Evolutionary conservation across 2,329 filamentous ascomycete genomes (phyloP), one percentile per base, ranked within the genome.

Genomic region (Davidsoniella australis): DNA sequence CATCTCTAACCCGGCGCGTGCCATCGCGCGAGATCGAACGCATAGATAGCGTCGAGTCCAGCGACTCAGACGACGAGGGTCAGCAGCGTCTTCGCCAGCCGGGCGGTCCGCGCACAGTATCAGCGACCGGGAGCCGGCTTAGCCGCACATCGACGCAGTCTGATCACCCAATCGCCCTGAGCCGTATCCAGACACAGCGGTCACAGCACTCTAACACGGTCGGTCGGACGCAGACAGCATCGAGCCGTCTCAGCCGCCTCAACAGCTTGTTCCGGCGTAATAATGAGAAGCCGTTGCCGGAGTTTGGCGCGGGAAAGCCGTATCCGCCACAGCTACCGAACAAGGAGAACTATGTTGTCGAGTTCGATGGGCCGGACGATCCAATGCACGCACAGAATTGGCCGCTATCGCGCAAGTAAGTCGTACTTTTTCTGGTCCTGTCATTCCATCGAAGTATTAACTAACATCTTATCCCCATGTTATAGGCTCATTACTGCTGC

Each of bases 301-400:
- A 66, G 5, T 85, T 87, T 61, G 83, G 83, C 36, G 76, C 69
- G 49, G 82, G 80, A n/a, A 88, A 86, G 64, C 70, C 78, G 0
- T 85, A 77, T 57, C 84, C 84, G 2, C 82, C 82, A 3, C 69
- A 67, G 0, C 61, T 88, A 40, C 82, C 82, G 2, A 75, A 78
- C 12, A 70, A 73, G 56, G 83, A 88, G 57, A 77, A 84, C 55
- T 89, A 88, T 59, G 82, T 87, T 0, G 83, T 88, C 41, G 83
- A 86, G 62, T 94, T 94, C 59, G 81, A 88, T 56, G 87, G 86
- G 0, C 80, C 78, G 1, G 72, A 87, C 55, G 87, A 94, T 58
- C 86, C 86, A 2, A 60, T 88, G 53, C 86, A 94, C 63, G 82
- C 85, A 1, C 83, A 89, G 65, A 94, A 94, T 61, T 94, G 87